Evolutionary conservation across 352 stramenopile species (phyloP).

Genomic region (Blastocystis sp.): DNA sequence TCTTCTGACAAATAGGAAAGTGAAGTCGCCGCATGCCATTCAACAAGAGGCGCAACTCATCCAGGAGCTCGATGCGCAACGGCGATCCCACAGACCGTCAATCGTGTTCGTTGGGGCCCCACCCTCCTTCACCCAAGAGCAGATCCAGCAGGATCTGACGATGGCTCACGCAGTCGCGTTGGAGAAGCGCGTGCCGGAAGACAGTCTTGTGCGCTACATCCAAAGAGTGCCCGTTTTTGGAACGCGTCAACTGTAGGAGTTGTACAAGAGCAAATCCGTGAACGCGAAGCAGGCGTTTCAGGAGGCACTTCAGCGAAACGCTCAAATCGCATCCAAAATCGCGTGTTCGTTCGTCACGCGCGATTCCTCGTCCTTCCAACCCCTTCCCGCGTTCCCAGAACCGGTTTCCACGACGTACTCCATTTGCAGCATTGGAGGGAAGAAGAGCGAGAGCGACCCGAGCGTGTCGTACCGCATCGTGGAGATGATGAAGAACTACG

Average conservation of each 20-base stretch:
- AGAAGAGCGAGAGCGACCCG: not conserved
- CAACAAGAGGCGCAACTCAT: slow-evolving; percentile 4
- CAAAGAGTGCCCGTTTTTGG: not conserved
- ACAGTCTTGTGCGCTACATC: not conserved
- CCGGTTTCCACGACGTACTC: slow-evolving; percentile 24
- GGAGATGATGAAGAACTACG: not conserved
- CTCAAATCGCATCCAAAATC: not conserved
- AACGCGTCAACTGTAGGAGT: not conserved
- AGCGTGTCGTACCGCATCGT: not conserved
- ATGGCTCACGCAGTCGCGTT: not conserved
- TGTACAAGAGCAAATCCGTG: not conserved
- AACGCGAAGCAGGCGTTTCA: not conserved
- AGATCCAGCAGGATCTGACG: not conserved
- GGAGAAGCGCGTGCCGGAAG: slow-evolving; percentile 9
- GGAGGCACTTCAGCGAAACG: not conserved
- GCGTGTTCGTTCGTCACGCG: not conserved
- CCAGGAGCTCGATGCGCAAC: not conserved
- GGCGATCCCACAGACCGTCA: not conserved
- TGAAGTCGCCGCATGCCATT: slow-evolving; percentile 24
- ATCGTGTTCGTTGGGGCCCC: slow-evolving; percentile 35
- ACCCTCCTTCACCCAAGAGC: slow-evolving; percentile 6
- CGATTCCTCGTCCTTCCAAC: not conserved
- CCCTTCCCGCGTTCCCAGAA: not conserved
- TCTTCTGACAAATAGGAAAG: not conserved
- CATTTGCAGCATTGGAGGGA: slow-evolving; percentile 5